Evolutionary conservation across 1,139 yeast species (phyloP).

Genomic region (Hansenula anomala): DNA sequence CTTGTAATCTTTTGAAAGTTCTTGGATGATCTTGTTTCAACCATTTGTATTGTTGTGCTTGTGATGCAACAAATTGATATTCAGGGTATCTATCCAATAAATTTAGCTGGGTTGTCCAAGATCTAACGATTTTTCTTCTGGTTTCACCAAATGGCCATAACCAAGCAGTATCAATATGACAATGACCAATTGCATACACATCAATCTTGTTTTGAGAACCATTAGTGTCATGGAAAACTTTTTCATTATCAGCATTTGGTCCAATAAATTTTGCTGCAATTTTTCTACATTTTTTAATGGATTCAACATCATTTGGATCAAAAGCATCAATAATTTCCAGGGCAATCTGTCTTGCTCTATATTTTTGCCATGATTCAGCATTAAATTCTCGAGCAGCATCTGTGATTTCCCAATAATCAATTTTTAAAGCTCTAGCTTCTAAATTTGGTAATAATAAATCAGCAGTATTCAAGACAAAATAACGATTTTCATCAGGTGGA

Average conservation of each 20-base stretch:
- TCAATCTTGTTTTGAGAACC: slow-evolving; percentile 30
- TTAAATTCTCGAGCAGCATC: slow-evolving; percentile 89
- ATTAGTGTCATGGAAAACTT: slow-evolving; percentile 43
- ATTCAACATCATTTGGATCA: slow-evolving; percentile 45
- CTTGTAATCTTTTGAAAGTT: slow-evolving; percentile 50
- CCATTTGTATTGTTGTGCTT: slow-evolving; percentile 96
- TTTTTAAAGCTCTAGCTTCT: slow-evolving; percentile 70
- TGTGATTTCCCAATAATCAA: slow-evolving; percentile 84
- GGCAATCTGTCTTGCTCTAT: slow-evolving; percentile 73
- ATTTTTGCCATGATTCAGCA: slow-evolving; percentile 73
- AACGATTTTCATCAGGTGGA: slow-evolving; percentile 65
- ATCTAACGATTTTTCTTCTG: slow-evolving; percentile 82
- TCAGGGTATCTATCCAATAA: slow-evolving; percentile 87
- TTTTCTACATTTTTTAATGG: slow-evolving; percentile 59
- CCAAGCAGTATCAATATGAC: slow-evolving; percentile 98
- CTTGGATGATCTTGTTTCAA: slow-evolving; percentile 80
- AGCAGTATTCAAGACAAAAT: slow-evolving; percentile 61
- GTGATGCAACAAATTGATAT: slow-evolving; percentile 90
- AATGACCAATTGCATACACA: slow-evolving; percentile 85
- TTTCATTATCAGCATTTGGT: slow-evolving; percentile 51
- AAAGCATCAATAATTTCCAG: slow-evolving; percentile 79
- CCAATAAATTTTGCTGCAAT: slow-evolving; percentile 68
- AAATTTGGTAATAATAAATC: slow-evolving; percentile 79
- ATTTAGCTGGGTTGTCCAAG: slow-evolving; percentile 92
- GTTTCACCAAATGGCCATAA: slow-evolving; percentile 98